Percentiles rank a stretch among this genome's conserved stretches.
phyloP scores from a whole-genome alignment of 441 rosid genomes.

The Flueggea neowawraea region DNA sequence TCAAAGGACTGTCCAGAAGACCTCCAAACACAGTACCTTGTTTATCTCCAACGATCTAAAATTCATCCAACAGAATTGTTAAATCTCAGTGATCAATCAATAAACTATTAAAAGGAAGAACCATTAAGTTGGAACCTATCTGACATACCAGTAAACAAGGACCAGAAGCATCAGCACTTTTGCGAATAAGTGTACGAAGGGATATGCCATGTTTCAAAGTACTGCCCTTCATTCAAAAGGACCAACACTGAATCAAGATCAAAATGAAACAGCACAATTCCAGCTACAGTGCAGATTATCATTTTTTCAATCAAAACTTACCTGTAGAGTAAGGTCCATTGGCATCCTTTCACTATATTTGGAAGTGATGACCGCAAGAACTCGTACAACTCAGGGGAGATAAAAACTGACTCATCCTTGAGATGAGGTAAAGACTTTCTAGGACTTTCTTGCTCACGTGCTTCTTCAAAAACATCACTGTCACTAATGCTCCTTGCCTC shows the following conservation, averaged over 20 bases:
- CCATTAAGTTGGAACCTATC: constrained; percentile 1
- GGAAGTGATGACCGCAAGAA: constrained; percentile 82
- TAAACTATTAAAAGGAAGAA: constrained; percentile 4
- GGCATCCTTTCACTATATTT: constrained; percentile 83
- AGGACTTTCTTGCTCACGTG: constrained; percentile 34
- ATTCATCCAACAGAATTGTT: constrained; percentile 20
- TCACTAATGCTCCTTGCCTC: constrained; percentile 38
- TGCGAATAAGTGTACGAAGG: constrained; percentile 87
- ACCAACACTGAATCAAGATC: constrained; percentile 31
- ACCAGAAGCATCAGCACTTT: constrained; percentile 74
- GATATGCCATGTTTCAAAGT: constrained; percentile 96
- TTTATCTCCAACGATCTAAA: constrained; percentile 80
- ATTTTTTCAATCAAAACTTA: constrained; percentile 25
- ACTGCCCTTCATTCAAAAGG: constrained; percentile 92
- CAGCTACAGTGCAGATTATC: constrained; percentile 11
- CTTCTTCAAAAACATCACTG: constrained; percentile 45
- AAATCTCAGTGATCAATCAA: constrained; percentile 4
- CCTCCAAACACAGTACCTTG: constrained; percentile 92
- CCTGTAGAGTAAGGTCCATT: constrained; percentile 90
- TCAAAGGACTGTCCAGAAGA: constrained; percentile 75
- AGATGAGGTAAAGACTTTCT: constrained; percentile 40
- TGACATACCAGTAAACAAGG: constrained; percentile 76
- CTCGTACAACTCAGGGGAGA: constrained; percentile 62
- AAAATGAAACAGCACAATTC: constrained; percentile 12
- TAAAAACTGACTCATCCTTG: constrained; percentile 57